Evolutionary conservation across 2,329 filamentous ascomycete genomes (phyloP).

Genomic region (Byssoonygena ceratinophila): DNA sequence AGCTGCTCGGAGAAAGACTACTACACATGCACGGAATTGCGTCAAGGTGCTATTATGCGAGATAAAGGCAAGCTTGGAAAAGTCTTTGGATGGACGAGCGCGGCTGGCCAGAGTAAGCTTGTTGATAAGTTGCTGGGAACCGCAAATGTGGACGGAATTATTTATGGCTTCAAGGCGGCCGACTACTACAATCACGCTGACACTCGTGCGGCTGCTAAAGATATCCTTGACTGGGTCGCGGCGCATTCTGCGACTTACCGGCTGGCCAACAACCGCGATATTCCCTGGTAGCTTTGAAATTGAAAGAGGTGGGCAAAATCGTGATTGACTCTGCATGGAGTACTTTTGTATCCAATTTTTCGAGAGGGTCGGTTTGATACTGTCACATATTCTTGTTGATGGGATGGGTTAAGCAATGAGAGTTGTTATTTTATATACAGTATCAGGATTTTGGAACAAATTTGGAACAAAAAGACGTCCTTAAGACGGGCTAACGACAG

Average conservation of each 20-base stretch:
- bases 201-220: neutral
- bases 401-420: too few relatives aligned
- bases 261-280: neutral
- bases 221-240: neutral
- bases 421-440: too few relatives aligned
- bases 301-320: too few relatives aligned
- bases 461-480: too few relatives aligned
- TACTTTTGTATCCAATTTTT: too few relatives aligned
- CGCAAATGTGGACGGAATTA: slow-evolving; percentile 1
- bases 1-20: neutral
- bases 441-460: too few relatives aligned
- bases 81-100: slow-evolving; percentile 3
- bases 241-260: neutral
- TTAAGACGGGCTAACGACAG: too few relatives aligned
- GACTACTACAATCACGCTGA: slow-evolving; percentile 1
- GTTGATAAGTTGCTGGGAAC: neutral
- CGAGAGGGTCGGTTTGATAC: too few relatives aligned
- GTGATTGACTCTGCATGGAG: too few relatives aligned
- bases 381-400: too few relatives aligned
- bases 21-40: slow-evolving; percentile 3
- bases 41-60: neutral
- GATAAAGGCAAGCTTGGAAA: neutral
- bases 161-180: slow-evolving; percentile 1
- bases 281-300: neutral
- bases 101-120: neutral